phyloP scores from a whole-genome alignment of 768 basidiomycete genomes.

The Lactifluus volemus region DNA sequence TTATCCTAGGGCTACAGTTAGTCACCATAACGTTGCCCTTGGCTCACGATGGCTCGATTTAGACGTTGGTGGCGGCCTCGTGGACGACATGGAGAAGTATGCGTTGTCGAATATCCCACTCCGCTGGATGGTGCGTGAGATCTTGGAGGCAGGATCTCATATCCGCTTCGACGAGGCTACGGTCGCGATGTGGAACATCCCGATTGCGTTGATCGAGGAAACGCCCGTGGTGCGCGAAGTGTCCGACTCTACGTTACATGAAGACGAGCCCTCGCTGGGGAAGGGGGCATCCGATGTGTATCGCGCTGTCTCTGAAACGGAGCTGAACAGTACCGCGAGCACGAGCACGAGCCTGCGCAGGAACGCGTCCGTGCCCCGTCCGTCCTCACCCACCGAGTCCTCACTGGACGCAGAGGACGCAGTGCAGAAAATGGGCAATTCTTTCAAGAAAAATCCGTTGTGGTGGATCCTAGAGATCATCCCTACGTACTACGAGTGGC shows the following conservation, averaged over 20 bases:
- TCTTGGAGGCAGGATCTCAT: slow-evolving; percentile 7
- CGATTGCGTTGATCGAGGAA: not conserved
- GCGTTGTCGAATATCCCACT: slow-evolving; percentile 16
- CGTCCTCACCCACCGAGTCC: too few relatives aligned
- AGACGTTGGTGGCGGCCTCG: slow-evolving; percentile 17
- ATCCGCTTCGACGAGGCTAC: slow-evolving; percentile 12
- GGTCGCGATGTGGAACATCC: slow-evolving; percentile 5
- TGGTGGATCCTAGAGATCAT: slow-evolving; percentile 72
- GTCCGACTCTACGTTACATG: not conserved
- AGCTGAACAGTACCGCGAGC: too few relatives aligned
- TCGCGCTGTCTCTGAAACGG: not conserved
- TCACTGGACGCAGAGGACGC: slow-evolving; percentile 24
- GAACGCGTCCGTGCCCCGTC: too few relatives aligned
- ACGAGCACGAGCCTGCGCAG: too few relatives aligned
- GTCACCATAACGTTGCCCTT: not conserved
- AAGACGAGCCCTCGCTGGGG: not conserved
- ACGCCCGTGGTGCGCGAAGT: not conserved
- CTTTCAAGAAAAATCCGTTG: slow-evolving; percentile 31
- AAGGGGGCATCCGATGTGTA: not conserved
- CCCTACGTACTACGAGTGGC: slow-evolving; percentile 46
- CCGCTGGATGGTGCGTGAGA: slow-evolving; percentile 19
- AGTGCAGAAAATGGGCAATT: slow-evolving; percentile 44
- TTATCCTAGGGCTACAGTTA: not conserved
- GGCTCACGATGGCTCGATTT: not conserved
- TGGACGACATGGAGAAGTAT: not conserved